Base-by-base conservation (phyloP, 768 basidiomycete species). In the Nevesoporus exiguus region DNA sequence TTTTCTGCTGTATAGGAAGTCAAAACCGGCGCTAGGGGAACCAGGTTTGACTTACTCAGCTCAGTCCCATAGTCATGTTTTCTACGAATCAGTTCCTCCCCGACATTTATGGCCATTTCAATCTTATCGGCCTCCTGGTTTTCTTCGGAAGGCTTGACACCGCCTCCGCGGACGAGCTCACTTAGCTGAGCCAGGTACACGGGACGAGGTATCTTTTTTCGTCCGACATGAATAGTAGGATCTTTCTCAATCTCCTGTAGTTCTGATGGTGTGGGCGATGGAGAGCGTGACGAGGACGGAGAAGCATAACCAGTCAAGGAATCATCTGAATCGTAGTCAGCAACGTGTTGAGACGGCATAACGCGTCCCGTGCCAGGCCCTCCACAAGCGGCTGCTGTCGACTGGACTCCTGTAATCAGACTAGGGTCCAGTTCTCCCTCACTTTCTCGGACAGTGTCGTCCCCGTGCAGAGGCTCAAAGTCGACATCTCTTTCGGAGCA, bases 121-220 rank as follows among this genome's bases (percentile, higher is more conserved):
- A 93, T 73, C 62, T 78, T 83, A 52, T 92, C 86, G 0, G 86
- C 89, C 56, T 90, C 83, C 34, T 83, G 80, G 11, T 80, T 76
- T 36, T 81, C 82, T 47, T 86, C 77, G 19, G 78, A 77, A 30
- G 76, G 69, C 52, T 77, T 73, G 40, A 77, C 63, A 3, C 76
- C 74, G n/a, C 77, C 79, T 17, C 78, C 78, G 31, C 86, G 80
- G n/a, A 98, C 73, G 62, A 97, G 74, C 46, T 83, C 82, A 5
- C 84, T 84, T 5, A 99, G 76, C 65, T 98, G 94, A 8, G 80
- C 80, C 13, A 98, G 82, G 68, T 98, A 99, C 9, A 98, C 90
- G 0, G 97, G 97, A 17, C 84, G 79, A n/a, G 78, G 66, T 14
- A 88, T 76, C 61, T 86, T 92, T 71, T 85, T 86, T 31, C 71